Base-by-base conservation (phyloP, 2,329 filamentous ascomycete species). In the Diaporthe nobilis region DNA sequence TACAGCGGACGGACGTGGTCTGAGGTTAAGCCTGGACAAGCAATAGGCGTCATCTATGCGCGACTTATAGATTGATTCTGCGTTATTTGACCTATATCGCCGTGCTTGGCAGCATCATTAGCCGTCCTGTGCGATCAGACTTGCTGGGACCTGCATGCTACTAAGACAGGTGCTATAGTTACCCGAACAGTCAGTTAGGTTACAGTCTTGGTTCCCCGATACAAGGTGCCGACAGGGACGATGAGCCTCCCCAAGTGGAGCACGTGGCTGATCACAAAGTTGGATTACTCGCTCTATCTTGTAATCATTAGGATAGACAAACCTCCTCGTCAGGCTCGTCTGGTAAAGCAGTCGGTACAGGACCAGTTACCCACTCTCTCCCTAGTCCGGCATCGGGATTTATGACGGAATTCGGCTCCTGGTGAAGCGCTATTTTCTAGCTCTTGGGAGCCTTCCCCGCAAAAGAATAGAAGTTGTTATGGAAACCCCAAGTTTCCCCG, bases 41-140 rank as follows among this genome's bases (percentile, higher is more conserved):
- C 34, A 53, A 28, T n/a, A 51, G 22, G 9, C 49, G 49, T 39
- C 63, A 68, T 68, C 28, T 68, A 53, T 53, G 31, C 31, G 63
- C 47, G 63, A 37, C 63, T 68, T 42, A 20, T 53, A 51, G 28
- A 37, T 68, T 34, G 31, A 25, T 20, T 22, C n/a, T 68, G 65
- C 47, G 65, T 53, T 53, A 53, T 68, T 28, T 37, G 47, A 37
- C 65, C 31, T 68, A 39, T 39, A 22, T 28, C 47, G 37, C 49
- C n/a, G 65, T 70, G 49, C 65, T 70, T 70, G 65, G 65, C 49
- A 70, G 65, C 65, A 55, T 70, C 65, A 42, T 22, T 49, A 25
- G 15, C 49, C 47, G 65, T 37, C 63, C 63, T 53, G 28, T 42
- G 44, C 28, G 12, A 42, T 42, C 57, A 39, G 34, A 60, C 37